phyloP scores from a whole-genome alignment of 441 rosid genomes.

The Populus trichocarpa region DNA sequence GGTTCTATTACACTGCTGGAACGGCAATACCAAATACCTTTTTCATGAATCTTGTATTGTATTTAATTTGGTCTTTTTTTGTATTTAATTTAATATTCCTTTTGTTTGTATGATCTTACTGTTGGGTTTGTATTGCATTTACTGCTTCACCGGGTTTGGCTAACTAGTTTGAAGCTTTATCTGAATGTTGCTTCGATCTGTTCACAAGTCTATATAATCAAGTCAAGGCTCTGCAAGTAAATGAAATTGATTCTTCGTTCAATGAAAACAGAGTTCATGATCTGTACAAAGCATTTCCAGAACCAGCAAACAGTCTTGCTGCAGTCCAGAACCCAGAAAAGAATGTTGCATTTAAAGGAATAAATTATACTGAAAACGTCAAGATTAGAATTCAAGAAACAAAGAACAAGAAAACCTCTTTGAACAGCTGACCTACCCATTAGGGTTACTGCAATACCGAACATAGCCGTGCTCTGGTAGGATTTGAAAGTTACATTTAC shows the following conservation, averaged over 20 bases:
- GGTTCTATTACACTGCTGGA: no score
- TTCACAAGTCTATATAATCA: not conserved
- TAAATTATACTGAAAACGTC: no score
- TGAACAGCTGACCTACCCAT: no score
- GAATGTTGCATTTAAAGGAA: no score
- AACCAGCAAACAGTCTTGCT: not conserved
- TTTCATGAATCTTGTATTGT: no score
- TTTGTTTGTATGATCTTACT: no score
- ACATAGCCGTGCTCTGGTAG: not conserved
- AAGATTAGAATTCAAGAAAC: no score
- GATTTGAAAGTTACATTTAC: not conserved
- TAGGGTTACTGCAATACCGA: no score
- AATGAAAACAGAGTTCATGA: not conserved
- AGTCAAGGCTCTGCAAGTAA: not conserved
- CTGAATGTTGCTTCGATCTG: not conserved
- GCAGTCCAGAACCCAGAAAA: not conserved
- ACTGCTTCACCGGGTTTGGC: not conserved
- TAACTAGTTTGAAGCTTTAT: not conserved
- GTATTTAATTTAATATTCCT: no score
- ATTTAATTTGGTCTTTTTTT: no score
- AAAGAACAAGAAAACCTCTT: no score
- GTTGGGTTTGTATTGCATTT: not conserved
- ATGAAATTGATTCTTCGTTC: not conserved
- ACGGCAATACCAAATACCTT: no score
- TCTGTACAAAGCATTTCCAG: not conserved